These are phyloP conservation scores for Leishmania amazonensis DNA, from an alignment of 208 protist species.

Conservation along the genomic window DNA sequence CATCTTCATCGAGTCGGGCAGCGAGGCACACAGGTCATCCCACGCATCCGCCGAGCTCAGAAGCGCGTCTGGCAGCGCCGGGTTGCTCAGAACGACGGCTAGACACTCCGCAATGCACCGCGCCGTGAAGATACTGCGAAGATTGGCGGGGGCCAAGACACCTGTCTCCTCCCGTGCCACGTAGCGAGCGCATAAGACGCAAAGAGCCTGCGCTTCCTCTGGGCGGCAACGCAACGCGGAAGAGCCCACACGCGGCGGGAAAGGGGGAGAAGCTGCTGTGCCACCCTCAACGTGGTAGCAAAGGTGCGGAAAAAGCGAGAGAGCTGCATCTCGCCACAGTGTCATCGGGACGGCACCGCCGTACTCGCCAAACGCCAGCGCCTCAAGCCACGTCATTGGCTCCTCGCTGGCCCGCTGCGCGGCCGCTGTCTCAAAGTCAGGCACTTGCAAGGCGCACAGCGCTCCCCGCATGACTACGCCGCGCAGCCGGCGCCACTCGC, in stretches of 20 bases:
- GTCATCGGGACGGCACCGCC: slow-evolving; percentile 33
- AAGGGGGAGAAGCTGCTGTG: neutral
- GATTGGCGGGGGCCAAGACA: neutral
- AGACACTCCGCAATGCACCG: slow-evolving; percentile 27
- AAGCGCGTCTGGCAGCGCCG: neutral
- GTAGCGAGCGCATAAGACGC: slow-evolving; percentile 29
- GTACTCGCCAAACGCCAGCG: slow-evolving; percentile 44
- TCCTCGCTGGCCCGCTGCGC: neutral
- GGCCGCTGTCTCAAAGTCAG: slow-evolving; percentile 18
- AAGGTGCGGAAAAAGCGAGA: slow-evolving; percentile 1
- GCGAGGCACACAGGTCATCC: slow-evolving; percentile 6
- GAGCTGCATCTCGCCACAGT: slow-evolving; percentile 51
- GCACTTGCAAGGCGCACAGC: slow-evolving; percentile 21
- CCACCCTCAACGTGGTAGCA: neutral
- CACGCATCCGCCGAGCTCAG: slow-evolving; percentile 22
- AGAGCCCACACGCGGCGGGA: neutral
- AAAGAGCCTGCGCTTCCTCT: slow-evolving; percentile 22
- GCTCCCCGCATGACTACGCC: slow-evolving; percentile 43
- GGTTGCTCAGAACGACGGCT: neutral
- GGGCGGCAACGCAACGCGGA: neutral
- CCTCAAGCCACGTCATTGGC: slow-evolving; percentile 39
- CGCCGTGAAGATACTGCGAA: slow-evolving; percentile 22
- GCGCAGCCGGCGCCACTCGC: slow-evolving; percentile 68
- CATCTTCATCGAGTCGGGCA: slow-evolving; percentile 9
- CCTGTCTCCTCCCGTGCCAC: neutral